Evolutionary conservation across 352 stramenopile genomes (phyloP), one percentile per base, ranked within the genome.

Genomic region (Pythium guiyangense): DNA sequence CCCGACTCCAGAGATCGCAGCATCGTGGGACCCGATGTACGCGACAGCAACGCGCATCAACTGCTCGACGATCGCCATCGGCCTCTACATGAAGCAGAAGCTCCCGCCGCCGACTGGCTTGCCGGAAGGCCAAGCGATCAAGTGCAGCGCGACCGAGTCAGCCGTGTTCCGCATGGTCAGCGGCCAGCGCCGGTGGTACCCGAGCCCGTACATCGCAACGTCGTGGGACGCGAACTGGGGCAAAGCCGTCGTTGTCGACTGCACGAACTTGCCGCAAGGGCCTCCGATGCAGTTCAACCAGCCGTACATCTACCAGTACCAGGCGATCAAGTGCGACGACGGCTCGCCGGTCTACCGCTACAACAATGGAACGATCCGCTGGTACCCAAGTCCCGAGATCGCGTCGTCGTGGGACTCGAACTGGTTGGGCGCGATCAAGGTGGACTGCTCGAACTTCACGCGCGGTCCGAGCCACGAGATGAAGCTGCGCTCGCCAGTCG

Each of bases 331-430:
- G 50, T 70, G 63, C 27, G 40, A 54, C 11, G 29, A 44, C 29
- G 31, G 31, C 9, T 17, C 45, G 1, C 53, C 44, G 6, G 54
- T 64, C 6, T 71, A 60, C 42, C 54, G 64, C 39, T 62, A 57
- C 39, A 58, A 35, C 9, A 55, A 52, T n/a, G 59, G 51, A 14
- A 20, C 57, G 52, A 42, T 35, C 18, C 58, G 59, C 18, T 64
- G 47, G 54, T 73, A 73, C 52, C 62, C 62, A 3, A 59, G 46
- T 6, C 46, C 50, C 4, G 20, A 14, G 4, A 57, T 63, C n/a
- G 66, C 66, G 3, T 25, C 20, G 14, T 73, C 66, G 39, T 73
- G 62, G 66, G 66, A 73, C 31, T n/a, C 46, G 12, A 58, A 59
- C 15, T 73, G 51, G 53, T 8, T 5, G 2, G 20, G 39, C 18